phyloP scores from a whole-genome alignment of 1,284 basidiomycete species.

The Boletus semigastroideus region DNA sequence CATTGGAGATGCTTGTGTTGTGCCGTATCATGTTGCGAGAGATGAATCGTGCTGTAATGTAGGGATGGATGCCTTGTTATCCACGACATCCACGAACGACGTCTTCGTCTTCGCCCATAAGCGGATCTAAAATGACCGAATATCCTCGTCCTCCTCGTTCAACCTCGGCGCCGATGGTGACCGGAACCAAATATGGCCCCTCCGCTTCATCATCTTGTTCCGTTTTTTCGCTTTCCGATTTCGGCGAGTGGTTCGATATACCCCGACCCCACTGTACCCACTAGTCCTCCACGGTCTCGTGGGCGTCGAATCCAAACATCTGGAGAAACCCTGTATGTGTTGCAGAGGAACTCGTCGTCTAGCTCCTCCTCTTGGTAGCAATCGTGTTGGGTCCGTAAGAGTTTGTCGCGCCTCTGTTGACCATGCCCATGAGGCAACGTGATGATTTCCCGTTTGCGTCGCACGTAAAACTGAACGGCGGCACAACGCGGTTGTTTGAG shows the following conservation, averaged over 20 bases:
- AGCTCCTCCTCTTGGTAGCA: slow-evolving; percentile 35
- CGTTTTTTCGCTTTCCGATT: neutral
- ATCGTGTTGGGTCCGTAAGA: slow-evolving; percentile 32
- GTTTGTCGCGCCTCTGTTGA: slow-evolving; percentile 41
- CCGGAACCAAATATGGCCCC: neutral
- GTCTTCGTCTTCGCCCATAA: slow-evolving; percentile 14
- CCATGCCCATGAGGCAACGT: slow-evolving; percentile 39
- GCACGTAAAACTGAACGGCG: slow-evolving; percentile 37
- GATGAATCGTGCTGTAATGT: no score
- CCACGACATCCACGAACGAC: slow-evolving; percentile 7
- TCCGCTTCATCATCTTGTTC: neutral
- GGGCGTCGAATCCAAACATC: slow-evolving; percentile 40
- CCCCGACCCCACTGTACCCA: slow-evolving; percentile 46
- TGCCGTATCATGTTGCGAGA: neutral
- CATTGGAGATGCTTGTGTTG: neutral
- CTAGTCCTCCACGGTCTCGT: slow-evolving; percentile 48
- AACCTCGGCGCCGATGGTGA: slow-evolving; percentile 16
- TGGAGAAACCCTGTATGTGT: slow-evolving; percentile 41
- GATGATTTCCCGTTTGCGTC: slow-evolving; percentile 41
- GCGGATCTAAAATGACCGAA: slow-evolving; percentile 8
- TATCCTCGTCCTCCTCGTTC: slow-evolving; percentile 4
- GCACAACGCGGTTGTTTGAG: slow-evolving; percentile 45
- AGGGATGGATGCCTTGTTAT: neutral
- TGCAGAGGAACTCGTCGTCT: slow-evolving; percentile 38
- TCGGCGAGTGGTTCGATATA: slow-evolving; percentile 16